These are phyloP conservation scores for Actinidia arguta DNA, from an alignment of 179 eudicot species.

Conservation along the genomic window DNA sequence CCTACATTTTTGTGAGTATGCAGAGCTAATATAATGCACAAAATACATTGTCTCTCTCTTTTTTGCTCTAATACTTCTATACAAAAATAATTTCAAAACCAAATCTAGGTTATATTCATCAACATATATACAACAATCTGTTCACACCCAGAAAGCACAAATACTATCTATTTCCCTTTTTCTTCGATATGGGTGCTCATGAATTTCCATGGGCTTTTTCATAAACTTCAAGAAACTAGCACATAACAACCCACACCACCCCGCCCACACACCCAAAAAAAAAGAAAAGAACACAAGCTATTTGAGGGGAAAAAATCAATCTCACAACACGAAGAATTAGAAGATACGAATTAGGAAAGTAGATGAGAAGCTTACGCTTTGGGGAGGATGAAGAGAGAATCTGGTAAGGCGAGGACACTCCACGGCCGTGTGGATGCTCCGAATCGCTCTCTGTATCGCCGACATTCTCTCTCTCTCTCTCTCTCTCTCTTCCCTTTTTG, in stretches of 20 bases:
- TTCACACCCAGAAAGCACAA: background rate
- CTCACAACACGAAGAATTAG: background rate
- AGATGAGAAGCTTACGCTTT: conserved; percentile 48
- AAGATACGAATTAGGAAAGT: background rate
- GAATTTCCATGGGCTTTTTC: background rate
- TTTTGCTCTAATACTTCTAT: too few species aligned
- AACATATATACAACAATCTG: too few species aligned
- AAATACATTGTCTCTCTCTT: too few species aligned
- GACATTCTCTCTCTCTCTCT: conserved; percentile 16
- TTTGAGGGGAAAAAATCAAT: background rate
- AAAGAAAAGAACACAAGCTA: background rate
- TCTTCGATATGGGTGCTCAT: background rate
- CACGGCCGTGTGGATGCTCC: conserved; percentile 41
- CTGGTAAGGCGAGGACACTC: conserved; percentile 64
- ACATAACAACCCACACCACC: too few species aligned
- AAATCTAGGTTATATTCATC: too few species aligned
- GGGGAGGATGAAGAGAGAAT: conserved; percentile 69
- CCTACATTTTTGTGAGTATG: background rate
- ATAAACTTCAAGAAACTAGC: background rate
- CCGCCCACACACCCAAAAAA: too few species aligned
- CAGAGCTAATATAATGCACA: background rate
- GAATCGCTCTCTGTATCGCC: conserved; percentile 27
- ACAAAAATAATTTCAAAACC: too few species aligned
- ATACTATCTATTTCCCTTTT: background rate
- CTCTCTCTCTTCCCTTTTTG: conserved; percentile 10